Percentiles rank a stretch among this genome's conserved stretches.
Conservation (phyloP, 768 basidiomycete genomes). For the Serendipita sp. region DNA sequence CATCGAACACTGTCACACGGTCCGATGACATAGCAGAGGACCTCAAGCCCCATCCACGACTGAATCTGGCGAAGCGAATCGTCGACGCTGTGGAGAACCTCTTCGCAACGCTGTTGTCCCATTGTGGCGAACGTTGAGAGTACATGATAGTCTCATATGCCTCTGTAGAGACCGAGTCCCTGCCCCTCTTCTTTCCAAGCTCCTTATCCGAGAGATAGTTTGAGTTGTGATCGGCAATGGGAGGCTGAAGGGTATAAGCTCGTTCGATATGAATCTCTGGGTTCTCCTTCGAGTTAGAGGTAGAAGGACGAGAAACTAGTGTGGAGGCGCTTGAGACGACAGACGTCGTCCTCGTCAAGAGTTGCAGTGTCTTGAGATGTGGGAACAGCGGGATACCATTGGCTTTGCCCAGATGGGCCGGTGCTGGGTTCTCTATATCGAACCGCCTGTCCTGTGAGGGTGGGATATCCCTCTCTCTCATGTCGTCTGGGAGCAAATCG, state of each 20-base stretch:
- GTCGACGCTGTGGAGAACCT: neutral
- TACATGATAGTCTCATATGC: neutral
- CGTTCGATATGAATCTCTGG: neutral
- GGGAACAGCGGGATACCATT: neutral
- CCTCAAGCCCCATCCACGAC: neutral
- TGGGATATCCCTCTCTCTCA: too few species aligned
- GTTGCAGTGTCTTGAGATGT: constrained; percentile 3
- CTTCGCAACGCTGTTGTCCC: neutral
- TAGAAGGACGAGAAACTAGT: neutral
- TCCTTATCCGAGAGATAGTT: neutral
- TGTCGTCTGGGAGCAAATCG: too few species aligned
- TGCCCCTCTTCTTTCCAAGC: too few species aligned
- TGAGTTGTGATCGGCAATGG: neutral
- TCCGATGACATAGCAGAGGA: neutral
- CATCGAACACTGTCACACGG: constrained; percentile 1
- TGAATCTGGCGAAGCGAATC: neutral
- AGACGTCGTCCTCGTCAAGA: neutral
- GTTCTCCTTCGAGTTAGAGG: neutral
- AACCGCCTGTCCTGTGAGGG: neutral
- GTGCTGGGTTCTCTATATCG: constrained; percentile 3
- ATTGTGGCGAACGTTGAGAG: neutral
- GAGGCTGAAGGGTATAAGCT: neutral
- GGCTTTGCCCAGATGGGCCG: neutral
- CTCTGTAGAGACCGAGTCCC: neutral
- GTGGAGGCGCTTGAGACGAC: neutral